Percentiles rank a stretch among this genome's conserved stretches.
Evolutionary conservation across 257 asterid genomes (phyloP).

Genomic region (Fraxinus quadrangulata): DNA sequence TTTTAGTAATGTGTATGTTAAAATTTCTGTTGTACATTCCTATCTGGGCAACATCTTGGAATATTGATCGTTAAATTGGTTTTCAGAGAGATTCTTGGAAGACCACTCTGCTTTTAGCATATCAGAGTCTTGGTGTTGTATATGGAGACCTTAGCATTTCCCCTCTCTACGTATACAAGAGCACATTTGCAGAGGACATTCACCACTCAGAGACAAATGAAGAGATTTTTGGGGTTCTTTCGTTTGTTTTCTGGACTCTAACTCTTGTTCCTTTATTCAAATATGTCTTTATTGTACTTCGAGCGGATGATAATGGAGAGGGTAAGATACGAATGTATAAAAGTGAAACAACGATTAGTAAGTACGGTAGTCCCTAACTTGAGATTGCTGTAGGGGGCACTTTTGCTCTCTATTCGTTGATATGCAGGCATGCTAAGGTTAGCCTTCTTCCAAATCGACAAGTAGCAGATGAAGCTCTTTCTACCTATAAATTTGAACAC

Average conservation of each 20-base stretch:
- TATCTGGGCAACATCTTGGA: constrained; percentile 10
- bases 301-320: constrained; percentile 98
- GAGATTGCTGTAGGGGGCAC: constrained; percentile 78
- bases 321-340: constrained; percentile 42
- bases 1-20: neutral
- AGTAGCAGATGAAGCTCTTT: constrained; percentile 88
- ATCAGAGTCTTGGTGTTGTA: constrained; percentile 95
- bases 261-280: constrained; percentile 91
- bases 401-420: constrained; percentile 87
- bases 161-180: constrained; percentile 89
- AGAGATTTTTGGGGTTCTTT: constrained; percentile 91
- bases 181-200: constrained; percentile 97
- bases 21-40: neutral
- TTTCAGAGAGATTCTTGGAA: constrained; percentile 77
- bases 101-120: constrained; percentile 81
- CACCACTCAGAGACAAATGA: constrained; percentile 92
- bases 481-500: constrained; percentile 84
- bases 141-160: constrained; percentile 98
- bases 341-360: too few relatives aligned
- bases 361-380: constrained; percentile 18
- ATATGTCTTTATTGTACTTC: constrained; percentile 82
- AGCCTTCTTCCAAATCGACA: constrained; percentile 93
- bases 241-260: constrained; percentile 94
- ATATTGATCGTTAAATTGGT: constrained; percentile 11
- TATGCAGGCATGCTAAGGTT: constrained; percentile 96